Conservation (phyloP, 441 rosid genomes). For the Bruguiera hainesii region DNA sequence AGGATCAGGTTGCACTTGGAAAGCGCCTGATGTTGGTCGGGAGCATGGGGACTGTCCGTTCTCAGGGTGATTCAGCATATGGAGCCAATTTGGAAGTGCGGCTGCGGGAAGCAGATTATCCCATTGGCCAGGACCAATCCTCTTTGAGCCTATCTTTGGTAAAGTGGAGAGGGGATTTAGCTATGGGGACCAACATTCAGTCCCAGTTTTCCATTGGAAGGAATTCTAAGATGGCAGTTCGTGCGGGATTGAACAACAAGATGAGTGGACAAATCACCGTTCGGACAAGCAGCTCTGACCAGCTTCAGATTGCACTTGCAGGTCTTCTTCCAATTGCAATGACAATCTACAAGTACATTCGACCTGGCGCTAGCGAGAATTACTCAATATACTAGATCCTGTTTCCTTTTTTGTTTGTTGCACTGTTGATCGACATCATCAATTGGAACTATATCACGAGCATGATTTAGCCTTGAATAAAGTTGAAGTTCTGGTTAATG, state of each 20-base stretch:
- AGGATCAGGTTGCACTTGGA: slow-evolving; percentile 72
- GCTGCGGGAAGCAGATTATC: slow-evolving; percentile 71
- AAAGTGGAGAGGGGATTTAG: slow-evolving; percentile 93
- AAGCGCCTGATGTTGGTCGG: slow-evolving; percentile 67
- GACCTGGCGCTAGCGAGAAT: not conserved
- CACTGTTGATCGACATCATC: not conserved
- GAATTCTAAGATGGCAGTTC: slow-evolving; percentile 64
- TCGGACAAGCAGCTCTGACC: slow-evolving; percentile 83
- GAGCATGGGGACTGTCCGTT: slow-evolving; percentile 62
- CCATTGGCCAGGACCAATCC: slow-evolving; percentile 80
- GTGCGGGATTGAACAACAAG: slow-evolving; percentile 92
- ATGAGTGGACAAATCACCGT: slow-evolving; percentile 72
- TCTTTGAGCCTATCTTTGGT: slow-evolving; percentile 77
- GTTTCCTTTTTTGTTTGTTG: not conserved
- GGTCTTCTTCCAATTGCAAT: slow-evolving; percentile 60
- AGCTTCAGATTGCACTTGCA: slow-evolving; percentile 76
- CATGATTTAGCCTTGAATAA: not conserved
- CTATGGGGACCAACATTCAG: slow-evolving; percentile 78
- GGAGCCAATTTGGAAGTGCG: slow-evolving; percentile 76
- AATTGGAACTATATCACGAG: not conserved
- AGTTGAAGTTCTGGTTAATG: not conserved
- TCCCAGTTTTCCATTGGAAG: slow-evolving; percentile 79
- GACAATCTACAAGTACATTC: slow-evolving; percentile 30
- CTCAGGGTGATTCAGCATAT: slow-evolving; percentile 67
- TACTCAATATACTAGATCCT: not conserved